These are phyloP conservation scores for Rubus parviflorus DNA, from an alignment of 306 rosid genomes.

Conservation along the genomic window DNA sequence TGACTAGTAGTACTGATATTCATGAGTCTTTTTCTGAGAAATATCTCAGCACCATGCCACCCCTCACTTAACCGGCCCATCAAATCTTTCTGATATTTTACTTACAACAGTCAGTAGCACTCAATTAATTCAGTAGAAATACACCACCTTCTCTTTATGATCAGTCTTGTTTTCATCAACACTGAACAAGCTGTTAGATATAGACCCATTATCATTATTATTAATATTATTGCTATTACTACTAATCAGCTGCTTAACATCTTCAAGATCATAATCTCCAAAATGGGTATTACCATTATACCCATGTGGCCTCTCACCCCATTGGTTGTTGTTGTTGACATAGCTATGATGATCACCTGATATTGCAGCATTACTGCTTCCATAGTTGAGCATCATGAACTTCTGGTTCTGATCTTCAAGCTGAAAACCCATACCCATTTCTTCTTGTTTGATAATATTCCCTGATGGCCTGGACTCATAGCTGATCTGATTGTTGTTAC, in stretches of 20 bases:
- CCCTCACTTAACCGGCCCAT: conserved; percentile 53
- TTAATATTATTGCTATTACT: conserved; percentile 27
- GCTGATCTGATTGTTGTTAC: conserved; percentile 40
- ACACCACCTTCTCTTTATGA: conserved; percentile 42
- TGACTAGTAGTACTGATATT: conserved; percentile 30
- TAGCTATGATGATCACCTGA: not conserved
- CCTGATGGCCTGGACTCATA: conserved; percentile 27
- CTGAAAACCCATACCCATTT: conserved; percentile 36
- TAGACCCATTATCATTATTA: conserved; percentile 11
- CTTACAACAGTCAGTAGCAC: conserved; percentile 37
- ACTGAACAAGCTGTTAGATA: conserved; percentile 27
- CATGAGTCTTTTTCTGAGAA: conserved; percentile 21
- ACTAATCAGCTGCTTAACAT: conserved; percentile 50
- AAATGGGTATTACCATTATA: conserved; percentile 7
- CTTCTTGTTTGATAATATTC: conserved; percentile 42
- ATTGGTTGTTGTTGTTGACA: conserved; percentile 30
- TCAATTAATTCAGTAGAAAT: conserved; percentile 34
- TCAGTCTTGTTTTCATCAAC: conserved; percentile 54
- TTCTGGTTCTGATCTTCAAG: conserved; percentile 26
- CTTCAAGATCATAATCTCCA: conserved; percentile 40
- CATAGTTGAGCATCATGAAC: conserved; percentile 36
- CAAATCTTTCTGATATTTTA: conserved; percentile 72
- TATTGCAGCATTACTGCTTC: conserved; percentile 11
- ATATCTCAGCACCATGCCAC: conserved; percentile 30
- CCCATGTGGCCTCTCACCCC: conserved; percentile 38